A percentile compares a stretch with the other conserved stretches of the same genome.
phyloP scores from a whole-genome alignment of 257 asterid species.

The Nyctanthes arbortristis region DNA sequence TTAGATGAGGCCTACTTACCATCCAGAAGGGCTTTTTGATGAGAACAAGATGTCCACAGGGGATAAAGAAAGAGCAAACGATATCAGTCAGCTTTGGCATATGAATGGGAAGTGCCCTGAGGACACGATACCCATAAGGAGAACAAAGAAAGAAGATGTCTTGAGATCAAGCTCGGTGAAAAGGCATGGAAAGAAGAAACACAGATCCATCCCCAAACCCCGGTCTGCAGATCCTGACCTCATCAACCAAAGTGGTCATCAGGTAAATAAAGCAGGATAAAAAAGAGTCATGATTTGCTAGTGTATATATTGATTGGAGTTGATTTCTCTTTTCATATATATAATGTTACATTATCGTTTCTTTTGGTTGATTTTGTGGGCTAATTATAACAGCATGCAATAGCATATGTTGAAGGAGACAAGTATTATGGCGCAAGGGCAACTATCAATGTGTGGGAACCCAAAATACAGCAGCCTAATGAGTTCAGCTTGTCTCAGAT shows the following conservation, averaged over 20 bases:
- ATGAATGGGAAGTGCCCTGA: constrained; percentile 13
- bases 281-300: constrained; percentile 17
- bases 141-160: too few relatives aligned
- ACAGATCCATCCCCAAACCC: constrained; percentile 57
- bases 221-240: constrained; percentile 76
- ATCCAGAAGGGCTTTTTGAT: background rate
- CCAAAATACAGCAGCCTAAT: constrained; percentile 74
- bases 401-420: constrained; percentile 83
- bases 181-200: constrained; percentile 77
- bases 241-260: constrained; percentile 75
- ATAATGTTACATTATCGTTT: background rate
- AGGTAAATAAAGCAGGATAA: constrained; percentile 43
- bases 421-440: constrained; percentile 80
- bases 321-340: constrained; percentile 1
- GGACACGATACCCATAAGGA: too few relatives aligned
- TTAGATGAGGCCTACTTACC: too few relatives aligned
- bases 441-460: constrained; percentile 87
- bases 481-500: constrained; percentile 88
- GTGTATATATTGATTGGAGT: too few relatives aligned
- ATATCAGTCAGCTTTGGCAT: too few relatives aligned
- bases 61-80: background rate
- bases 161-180: constrained; percentile 15
- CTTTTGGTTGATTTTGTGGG: constrained; percentile 9
- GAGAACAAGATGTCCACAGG: background rate
- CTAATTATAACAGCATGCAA: constrained; percentile 67